A percentile compares a stretch with the other conserved stretches of the same genome.
phyloP scores from a whole-genome alignment of 495 filamentous ascomycete genomes.

The Aspergillus incahuasiensis region DNA sequence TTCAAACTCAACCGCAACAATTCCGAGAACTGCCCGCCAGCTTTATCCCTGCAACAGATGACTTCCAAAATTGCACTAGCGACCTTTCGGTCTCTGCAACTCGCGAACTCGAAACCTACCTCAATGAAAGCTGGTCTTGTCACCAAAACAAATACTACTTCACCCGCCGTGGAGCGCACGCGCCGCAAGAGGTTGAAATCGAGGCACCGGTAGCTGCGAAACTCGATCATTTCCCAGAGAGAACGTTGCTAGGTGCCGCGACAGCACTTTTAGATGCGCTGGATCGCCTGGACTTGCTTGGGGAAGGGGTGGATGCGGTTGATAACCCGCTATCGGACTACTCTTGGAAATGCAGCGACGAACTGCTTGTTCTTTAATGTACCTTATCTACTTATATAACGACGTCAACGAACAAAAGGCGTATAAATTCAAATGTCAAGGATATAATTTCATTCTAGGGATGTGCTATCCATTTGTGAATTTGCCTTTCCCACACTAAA shows the following conservation, averaged over 20 bases:
- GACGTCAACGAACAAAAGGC: neutral
- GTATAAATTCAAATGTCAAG: neutral
- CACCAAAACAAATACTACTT: conserved; percentile 41
- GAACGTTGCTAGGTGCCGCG: conserved; percentile 21
- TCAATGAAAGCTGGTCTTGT: conserved; percentile 34
- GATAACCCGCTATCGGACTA: neutral
- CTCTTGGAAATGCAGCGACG: neutral
- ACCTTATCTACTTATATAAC: neutral
- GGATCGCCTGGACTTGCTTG: conserved; percentile 21
- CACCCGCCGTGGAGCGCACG: conserved; percentile 31
- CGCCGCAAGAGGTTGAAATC: conserved; percentile 30
- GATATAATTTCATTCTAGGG: neutral
- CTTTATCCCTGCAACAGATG: neutral
- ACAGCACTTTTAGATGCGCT: conserved; percentile 17
- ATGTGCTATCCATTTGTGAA: no score
- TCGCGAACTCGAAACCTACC: conserved; percentile 35
- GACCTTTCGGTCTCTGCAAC: conserved; percentile 26
- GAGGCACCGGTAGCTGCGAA: conserved; percentile 20
- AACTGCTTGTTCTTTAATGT: neutral
- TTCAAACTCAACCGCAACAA: conserved; percentile 12
- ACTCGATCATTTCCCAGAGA: conserved; percentile 20
- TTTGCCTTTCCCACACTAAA: no score
- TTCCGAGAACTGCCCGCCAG: neutral
- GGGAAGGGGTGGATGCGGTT: neutral
- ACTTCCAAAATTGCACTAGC: conserved; percentile 18